A percentile compares a stretch with the other conserved stretches of the same genome.
These are phyloP conservation scores for Scedosporium aurantiacum DNA, from an alignment of 2,329 filamentous ascomycete genomes.

Conservation along the genomic window DNA sequence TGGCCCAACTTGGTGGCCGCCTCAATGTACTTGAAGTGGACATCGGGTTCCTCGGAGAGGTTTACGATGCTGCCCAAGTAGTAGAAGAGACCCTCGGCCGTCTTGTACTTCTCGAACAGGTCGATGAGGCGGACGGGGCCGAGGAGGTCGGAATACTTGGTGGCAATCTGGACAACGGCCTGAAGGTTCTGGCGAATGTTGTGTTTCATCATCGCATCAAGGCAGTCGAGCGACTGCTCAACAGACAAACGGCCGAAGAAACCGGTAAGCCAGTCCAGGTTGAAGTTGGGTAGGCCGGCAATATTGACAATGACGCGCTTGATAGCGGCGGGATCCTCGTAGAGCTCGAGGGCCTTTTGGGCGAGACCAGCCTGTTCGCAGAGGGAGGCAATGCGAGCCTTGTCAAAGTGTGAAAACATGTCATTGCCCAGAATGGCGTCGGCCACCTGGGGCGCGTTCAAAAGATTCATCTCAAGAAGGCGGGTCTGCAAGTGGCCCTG, in stretches of 20 bases:
- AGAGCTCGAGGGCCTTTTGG: slow-evolving; percentile 85
- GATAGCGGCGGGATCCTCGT: slow-evolving; percentile 78
- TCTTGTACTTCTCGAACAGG: slow-evolving; percentile 95
- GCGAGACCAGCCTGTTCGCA: slow-evolving; percentile 87
- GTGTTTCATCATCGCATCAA: slow-evolving; percentile 90
- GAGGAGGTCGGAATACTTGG: slow-evolving; percentile 94
- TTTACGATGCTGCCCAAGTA: slow-evolving; percentile 98
- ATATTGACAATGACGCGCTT: slow-evolving; percentile 85
- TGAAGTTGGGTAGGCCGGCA: slow-evolving; percentile 71
- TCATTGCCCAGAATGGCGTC: slow-evolving; percentile 97
- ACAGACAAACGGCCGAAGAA: slow-evolving; percentile 94
- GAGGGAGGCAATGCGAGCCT: slow-evolving; percentile 72
- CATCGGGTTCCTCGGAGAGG: slow-evolving; percentile 85
- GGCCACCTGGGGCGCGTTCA: slow-evolving; percentile 93
- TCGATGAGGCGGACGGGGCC: slow-evolving; percentile 82
- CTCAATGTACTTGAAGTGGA: slow-evolving; percentile 99
- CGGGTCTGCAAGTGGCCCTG: slow-evolving; percentile 90
- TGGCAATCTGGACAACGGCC: slow-evolving; percentile 87
- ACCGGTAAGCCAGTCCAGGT: slow-evolving; percentile 78
- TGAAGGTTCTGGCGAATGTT: slow-evolving; percentile 98
- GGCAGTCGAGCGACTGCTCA: slow-evolving; percentile 84
- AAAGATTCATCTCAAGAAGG: slow-evolving; percentile 92
- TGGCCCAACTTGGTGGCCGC: slow-evolving; percentile 89
- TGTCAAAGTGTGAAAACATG: slow-evolving; percentile 98
- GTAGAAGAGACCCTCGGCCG: slow-evolving; percentile 92